phyloP scores from a whole-genome alignment of 306 rosid genomes.

The Quercus cerris region DNA sequence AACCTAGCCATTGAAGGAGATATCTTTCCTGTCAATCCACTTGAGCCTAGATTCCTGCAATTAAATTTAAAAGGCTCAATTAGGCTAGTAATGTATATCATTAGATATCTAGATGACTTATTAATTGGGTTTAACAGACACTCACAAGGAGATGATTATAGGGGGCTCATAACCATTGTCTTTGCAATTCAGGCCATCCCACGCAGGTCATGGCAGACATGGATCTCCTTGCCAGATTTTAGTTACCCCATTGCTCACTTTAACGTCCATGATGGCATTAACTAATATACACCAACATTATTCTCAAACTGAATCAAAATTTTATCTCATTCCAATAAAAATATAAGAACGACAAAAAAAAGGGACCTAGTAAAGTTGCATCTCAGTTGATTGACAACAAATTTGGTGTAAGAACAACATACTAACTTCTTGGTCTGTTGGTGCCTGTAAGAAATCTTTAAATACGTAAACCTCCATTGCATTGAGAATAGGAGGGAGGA shows the following conservation, averaged over 20 bases:
- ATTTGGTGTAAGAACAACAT: not conserved
- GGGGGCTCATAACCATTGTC: slow-evolving; percentile 25
- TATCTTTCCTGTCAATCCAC: slow-evolving; percentile 37
- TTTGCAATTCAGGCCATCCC: slow-evolving; percentile 49
- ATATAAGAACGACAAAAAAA: not conserved
- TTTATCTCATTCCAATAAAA: not conserved
- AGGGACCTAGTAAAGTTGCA: not conserved
- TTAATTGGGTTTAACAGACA: not conserved
- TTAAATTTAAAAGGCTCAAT: slow-evolving; percentile 1
- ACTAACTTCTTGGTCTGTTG: slow-evolving; percentile 48
- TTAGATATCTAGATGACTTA: not conserved
- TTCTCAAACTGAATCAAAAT: not conserved
- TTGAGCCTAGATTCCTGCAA: slow-evolving; percentile 38
- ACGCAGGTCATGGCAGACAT: slow-evolving; percentile 34
- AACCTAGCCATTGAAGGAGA: slow-evolving; percentile 25
- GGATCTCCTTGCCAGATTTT: slow-evolving; percentile 57
- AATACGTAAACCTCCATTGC: slow-evolving; percentile 39
- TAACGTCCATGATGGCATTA: slow-evolving; percentile 35
- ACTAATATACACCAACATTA: slow-evolving; percentile 20
- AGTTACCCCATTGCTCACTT: slow-evolving; percentile 19
- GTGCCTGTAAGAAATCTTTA: slow-evolving; percentile 24
- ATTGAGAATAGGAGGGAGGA: slow-evolving; percentile 59
- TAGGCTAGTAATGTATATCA: not conserved
- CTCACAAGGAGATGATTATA: slow-evolving; percentile 42
- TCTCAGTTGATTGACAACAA: too few species aligned